Conservation (phyloP, 768 basidiomycete genomes). For the Rhizopogon rudus region DNA sequence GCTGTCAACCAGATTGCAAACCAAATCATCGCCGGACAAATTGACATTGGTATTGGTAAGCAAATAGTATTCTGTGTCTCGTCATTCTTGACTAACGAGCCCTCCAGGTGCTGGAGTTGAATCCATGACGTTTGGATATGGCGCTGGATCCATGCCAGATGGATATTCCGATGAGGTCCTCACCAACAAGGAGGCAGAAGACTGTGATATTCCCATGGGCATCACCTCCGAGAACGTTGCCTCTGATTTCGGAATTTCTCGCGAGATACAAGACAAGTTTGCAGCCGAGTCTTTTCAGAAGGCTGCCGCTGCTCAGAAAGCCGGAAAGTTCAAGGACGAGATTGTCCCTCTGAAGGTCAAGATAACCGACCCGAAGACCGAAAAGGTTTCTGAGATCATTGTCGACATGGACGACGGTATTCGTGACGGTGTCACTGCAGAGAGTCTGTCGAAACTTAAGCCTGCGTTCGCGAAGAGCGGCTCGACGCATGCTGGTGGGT, state of each 20-base stretch:
- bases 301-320: constrained; percentile 74
- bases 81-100: constrained; percentile 2
- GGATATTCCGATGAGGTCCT: constrained; percentile 63
- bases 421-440: constrained; percentile 75
- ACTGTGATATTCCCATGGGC: constrained; percentile 87
- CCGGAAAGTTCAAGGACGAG: constrained; percentile 77
- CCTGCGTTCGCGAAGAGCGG: constrained; percentile 79
- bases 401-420: constrained; percentile 86
- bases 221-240: constrained; percentile 96
- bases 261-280: constrained; percentile 78
- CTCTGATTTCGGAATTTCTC: constrained; percentile 65
- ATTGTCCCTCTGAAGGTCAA: constrained; percentile 77
- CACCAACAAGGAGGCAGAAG: constrained; percentile 61
- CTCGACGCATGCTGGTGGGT: constrained; percentile 64
- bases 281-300: constrained; percentile 83
- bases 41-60: constrained; percentile 85
- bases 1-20: constrained; percentile 81
- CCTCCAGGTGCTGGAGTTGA: constrained; percentile 76
- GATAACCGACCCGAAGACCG: constrained; percentile 68
- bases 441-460: constrained; percentile 76
- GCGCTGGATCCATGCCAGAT: constrained; percentile 49
- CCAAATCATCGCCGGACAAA: constrained; percentile 72
- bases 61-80: background rate
- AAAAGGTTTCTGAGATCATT: constrained; percentile 57
- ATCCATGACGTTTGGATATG: constrained; percentile 82